Evolutionary conservation across 768 basidiomycete genomes (phyloP), one percentile per base, ranked within the genome.

Genomic region (Kwoniella bestiolae): DNA sequence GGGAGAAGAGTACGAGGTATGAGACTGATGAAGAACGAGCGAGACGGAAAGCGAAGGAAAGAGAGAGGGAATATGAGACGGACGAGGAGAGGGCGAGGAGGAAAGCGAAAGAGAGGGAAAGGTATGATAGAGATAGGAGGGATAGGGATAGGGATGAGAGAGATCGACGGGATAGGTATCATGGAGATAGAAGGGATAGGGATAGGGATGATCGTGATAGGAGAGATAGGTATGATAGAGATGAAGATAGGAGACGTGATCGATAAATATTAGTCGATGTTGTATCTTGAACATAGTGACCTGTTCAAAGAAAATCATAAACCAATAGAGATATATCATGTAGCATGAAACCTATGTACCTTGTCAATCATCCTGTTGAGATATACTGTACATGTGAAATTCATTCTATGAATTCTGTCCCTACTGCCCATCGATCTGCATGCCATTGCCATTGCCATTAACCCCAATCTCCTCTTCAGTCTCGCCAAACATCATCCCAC

Each of bases 401-500:
- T 32, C 29, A 38, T 56, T 21, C 35, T 9, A 9, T n/a, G 31
- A 56, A 8, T 6, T 25, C 11, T 3, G 0, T 32, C 5, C 18
- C 50, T 61, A 61, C 4, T 49, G 49, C 32, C 62, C 55, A 34
- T 63, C 62, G 18, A 63, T 34, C 32, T 63, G 53, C 62, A 63
- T 63, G 5, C 62, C 62, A 29, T 63, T 46, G 3, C 32, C 60
- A 52, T 8, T 23, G 3, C 35, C 35, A 47, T 47, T 25, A 3
- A 23, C 38, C 4, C 45, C 44, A 18, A 59, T 59, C 28, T 61
- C 60, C 49, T 58, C 69, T 31, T 77, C 77, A 26, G 73, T 72
- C 63, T 81, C 79, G n/a, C 77, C 81, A 71, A 82, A 82, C 81
- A 82, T 82, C 68, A 82, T 70, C 32, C 76, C 81, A 53, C 69